Evolutionary conservation across 352 stramenopile species (phyloP).

Genomic region (Globisporangium abappressorium): DNA sequence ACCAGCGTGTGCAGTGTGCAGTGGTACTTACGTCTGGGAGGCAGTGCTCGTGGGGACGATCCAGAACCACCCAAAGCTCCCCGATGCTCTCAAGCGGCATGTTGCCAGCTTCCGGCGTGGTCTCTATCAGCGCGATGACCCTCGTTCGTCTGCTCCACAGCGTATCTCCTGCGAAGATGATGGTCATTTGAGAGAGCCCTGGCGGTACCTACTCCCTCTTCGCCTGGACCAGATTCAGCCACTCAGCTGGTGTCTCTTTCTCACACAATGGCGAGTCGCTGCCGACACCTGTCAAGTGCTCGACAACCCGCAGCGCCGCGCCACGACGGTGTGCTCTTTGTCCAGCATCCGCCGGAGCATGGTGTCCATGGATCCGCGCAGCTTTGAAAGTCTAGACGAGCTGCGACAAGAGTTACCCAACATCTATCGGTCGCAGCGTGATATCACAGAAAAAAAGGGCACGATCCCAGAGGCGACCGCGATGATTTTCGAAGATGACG

Average conservation of each 20-base stretch:
- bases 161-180: background rate
- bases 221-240: constrained; percentile 34
- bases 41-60: constrained; percentile 31
- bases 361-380: constrained; percentile 35
- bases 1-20: background rate
- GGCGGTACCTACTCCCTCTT: constrained; percentile 29
- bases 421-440: constrained; percentile 22
- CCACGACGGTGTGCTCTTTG: constrained; percentile 30
- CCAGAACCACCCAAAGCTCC: constrained; percentile 19
- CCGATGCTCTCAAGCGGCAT: constrained; percentile 32
- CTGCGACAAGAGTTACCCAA: constrained; percentile 38
- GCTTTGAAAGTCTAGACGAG: constrained; percentile 39
- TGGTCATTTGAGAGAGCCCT: constrained; percentile 18
- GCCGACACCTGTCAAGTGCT: constrained; percentile 14
- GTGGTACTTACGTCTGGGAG: constrained; percentile 34
- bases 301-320: constrained; percentile 2
- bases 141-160: background rate
- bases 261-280: constrained; percentile 47
- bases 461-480: background rate
- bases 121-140: constrained; percentile 9
- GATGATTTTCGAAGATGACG: background rate
- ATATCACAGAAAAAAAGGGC: background rate
- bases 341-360: constrained; percentile 28
- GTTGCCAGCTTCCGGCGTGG: constrained; percentile 16
- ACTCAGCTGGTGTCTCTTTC: constrained; percentile 51